Evolutionary conservation across 2,329 filamentous ascomycete genomes (phyloP).

Genomic region (Cladosporium sphaerospermum): DNA sequence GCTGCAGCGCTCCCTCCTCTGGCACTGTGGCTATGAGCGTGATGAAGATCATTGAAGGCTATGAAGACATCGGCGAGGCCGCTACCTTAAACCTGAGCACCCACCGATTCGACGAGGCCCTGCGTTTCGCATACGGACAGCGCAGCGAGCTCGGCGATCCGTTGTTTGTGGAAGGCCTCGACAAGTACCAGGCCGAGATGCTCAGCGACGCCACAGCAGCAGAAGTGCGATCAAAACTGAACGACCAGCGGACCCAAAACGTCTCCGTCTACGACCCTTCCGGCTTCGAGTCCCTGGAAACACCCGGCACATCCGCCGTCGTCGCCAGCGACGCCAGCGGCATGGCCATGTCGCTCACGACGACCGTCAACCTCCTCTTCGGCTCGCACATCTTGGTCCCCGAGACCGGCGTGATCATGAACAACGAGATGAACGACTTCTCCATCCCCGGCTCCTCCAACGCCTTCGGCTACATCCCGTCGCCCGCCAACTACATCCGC

Average conservation of each 20-base stretch:
- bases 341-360: constrained; percentile 73
- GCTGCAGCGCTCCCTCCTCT: constrained; percentile 67
- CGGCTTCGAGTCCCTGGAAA: constrained; percentile 59
- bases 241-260: constrained; percentile 64
- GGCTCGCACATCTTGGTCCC: constrained; percentile 74
- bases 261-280: constrained; percentile 67
- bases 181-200: constrained; percentile 61
- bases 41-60: constrained; percentile 79
- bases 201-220: constrained; percentile 55
- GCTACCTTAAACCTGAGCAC: constrained; percentile 60
- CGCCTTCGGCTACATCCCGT: constrained; percentile 78
- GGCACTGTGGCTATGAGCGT: constrained; percentile 69
- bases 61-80: constrained; percentile 54
- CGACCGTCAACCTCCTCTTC: constrained; percentile 82
- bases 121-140: constrained; percentile 77
- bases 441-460: constrained; percentile 72
- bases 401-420: constrained; percentile 72
- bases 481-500: constrained; percentile 72
- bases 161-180: constrained; percentile 59
- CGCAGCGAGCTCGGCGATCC: constrained; percentile 80
- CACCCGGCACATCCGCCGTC: constrained; percentile 68
- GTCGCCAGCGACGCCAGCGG: constrained; percentile 66
- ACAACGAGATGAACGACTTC: constrained; percentile 63
- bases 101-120: constrained; percentile 80
- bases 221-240: constrained; percentile 60